A percentile compares a stretch with the other conserved stretches of the same genome.
phyloP scores from a whole-genome alignment of 2,329 filamentous ascomycete genomes.

The Monilinia aucupariae region DNA sequence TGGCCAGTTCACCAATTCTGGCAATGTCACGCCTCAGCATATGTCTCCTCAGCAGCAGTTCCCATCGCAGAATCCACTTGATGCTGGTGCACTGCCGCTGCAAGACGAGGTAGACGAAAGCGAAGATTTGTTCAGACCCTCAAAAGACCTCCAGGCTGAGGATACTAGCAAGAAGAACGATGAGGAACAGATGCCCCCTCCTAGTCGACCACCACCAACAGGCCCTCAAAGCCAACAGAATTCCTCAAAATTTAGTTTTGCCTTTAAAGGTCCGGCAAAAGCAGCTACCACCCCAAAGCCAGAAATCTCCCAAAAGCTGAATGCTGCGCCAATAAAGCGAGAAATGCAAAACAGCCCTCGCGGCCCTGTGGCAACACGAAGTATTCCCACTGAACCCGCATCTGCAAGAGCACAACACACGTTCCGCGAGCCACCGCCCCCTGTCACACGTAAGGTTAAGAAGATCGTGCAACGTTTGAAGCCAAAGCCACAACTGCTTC shows the following conservation, averaged over 20 bases:
- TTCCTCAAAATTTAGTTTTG: slow-evolving; percentile 79
- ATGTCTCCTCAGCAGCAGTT: slow-evolving; percentile 32
- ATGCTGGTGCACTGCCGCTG: slow-evolving; percentile 31
- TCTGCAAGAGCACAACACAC: slow-evolving; percentile 39
- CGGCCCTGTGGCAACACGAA: slow-evolving; percentile 38
- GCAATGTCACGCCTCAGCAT: slow-evolving; percentile 34
- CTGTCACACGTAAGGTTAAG: slow-evolving; percentile 52
- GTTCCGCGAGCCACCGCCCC: slow-evolving; percentile 36
- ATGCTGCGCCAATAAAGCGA: slow-evolving; percentile 41
- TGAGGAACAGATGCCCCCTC: slow-evolving; percentile 49
- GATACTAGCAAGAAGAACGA: slow-evolving; percentile 49
- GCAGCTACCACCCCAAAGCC: slow-evolving; percentile 51
- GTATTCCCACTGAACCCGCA: slow-evolving; percentile 49
- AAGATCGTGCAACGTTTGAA: slow-evolving; percentile 67
- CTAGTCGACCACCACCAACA: slow-evolving; percentile 44
- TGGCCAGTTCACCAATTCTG: slow-evolving; percentile 39
- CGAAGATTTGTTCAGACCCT: slow-evolving; percentile 57
- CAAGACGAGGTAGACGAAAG: slow-evolving; percentile 42
- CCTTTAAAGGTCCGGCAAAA: slow-evolving; percentile 72
- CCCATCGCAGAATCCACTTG: slow-evolving; percentile 25
- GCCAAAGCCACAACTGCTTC: slow-evolving; percentile 61
- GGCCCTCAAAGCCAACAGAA: slow-evolving; percentile 37
- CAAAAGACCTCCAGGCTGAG: slow-evolving; percentile 61
- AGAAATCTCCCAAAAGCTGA: slow-evolving; percentile 64
- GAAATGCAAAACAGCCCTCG: slow-evolving; percentile 35